Base-by-base conservation (phyloP, 2,329 filamentous ascomycete genomes). In the Penicillium sp. region DNA sequence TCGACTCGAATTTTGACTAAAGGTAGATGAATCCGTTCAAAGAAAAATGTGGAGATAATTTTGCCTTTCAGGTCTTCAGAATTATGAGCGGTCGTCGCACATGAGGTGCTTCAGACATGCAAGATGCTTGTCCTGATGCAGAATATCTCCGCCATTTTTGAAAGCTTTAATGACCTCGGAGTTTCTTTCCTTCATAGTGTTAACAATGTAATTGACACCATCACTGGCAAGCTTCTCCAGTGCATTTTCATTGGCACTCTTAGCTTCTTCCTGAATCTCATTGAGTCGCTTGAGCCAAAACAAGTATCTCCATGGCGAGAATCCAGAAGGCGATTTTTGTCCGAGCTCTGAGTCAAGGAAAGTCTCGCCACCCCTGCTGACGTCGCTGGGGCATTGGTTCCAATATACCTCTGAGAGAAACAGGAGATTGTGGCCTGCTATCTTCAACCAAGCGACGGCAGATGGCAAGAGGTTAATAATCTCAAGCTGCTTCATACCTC, bases 281-380 rank as follows among this genome's bases (percentile, higher is more conserved):
- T 61, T 57, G 4, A 67, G 50, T 43, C 63, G 58, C 54, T 65
- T 67, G 3, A 67, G 45, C 64, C 65, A 67, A 57, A 46, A 67
- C 57, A 67, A 51, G 13, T 45, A 66, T 59, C 65, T 62, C 64
- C 63, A 67, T 10, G 62, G 62, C 13, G 55, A 48, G 49, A 67
- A 66, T 34, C 64, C 64, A 54, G 43, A 34, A 4, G 58, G 62
- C 29, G 64, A 55, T 54, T 60, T 60, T 50, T 56, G 50, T 13
- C 64, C 64, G 1, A 67, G 47, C 29, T 63, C 61, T 0, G 62
- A 67, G 32, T 61, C 16, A 22, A 62, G 9, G 29, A 66, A 66
- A 3, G 16, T 27, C 21, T 27, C 14, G 8, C 58, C 63, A 56
- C 57, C 56, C 36, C 50, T 49, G 29, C 56, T 42, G 24, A 64